Evolutionary conservation across 306 rosid species (phyloP).

Genomic region (Prosopis cineraria): DNA sequence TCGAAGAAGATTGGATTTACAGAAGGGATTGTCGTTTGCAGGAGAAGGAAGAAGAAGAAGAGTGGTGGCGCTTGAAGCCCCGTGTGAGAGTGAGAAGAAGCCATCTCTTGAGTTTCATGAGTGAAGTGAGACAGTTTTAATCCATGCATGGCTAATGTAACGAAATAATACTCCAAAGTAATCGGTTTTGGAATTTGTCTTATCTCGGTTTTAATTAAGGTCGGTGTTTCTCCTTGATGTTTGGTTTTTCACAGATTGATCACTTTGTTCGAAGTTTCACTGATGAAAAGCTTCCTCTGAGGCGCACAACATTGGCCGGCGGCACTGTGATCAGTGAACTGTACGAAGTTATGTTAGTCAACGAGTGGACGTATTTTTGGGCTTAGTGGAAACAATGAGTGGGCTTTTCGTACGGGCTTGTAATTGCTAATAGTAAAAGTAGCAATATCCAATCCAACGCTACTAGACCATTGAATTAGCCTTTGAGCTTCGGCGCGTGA

Average conservation of each 20-base stretch:
- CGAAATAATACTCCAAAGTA: too few relatives aligned
- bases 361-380: too few relatives aligned
- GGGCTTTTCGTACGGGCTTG: too few relatives aligned
- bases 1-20: constrained; percentile 34
- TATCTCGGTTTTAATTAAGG: background rate
- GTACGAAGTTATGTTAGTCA: background rate
- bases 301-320: background rate
- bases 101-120: background rate
- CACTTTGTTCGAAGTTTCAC: background rate
- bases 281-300: background rate
- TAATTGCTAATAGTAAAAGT: too few relatives aligned
- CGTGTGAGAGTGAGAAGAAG: background rate
- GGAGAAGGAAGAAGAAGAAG: constrained; percentile 12
- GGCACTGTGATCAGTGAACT: background rate
- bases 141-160: too few relatives aligned
- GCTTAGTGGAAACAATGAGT: too few relatives aligned
- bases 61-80: background rate
- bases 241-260: background rate
- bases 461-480: too few relatives aligned
- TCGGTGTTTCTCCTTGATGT: background rate
- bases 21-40: background rate
- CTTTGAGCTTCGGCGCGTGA: too few relatives aligned
- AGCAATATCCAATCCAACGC: too few relatives aligned
- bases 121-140: too few relatives aligned
- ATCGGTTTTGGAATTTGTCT: too few relatives aligned